These are phyloP conservation scores for Vinca minor DNA, from an alignment of 257 asterid species.

Conservation along the genomic window DNA sequence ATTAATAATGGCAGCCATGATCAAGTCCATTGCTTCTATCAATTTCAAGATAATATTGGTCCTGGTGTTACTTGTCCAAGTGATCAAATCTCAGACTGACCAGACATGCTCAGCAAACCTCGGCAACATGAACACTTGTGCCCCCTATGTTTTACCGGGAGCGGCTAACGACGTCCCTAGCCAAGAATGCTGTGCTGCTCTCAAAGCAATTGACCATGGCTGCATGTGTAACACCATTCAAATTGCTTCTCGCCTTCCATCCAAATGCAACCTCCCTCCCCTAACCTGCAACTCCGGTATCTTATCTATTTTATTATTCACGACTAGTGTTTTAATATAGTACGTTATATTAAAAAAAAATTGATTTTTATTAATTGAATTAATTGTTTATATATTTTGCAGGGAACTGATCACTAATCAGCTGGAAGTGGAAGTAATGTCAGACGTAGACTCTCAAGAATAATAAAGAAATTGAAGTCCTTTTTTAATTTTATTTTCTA, in stretches of 20 bases:
- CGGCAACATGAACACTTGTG: conserved; percentile 16
- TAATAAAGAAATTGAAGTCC: not conserved
- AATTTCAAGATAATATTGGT: conserved; percentile 1
- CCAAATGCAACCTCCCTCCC: conserved; percentile 52
- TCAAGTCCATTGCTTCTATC: conserved; percentile 13
- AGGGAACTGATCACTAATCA: conserved; percentile 25
- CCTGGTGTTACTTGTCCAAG: conserved; percentile 11
- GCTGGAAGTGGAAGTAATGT: conserved; percentile 11
- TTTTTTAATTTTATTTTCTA: not conserved
- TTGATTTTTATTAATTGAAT: not conserved
- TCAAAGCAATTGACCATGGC: conserved; percentile 22
- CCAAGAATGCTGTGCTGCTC: conserved; percentile 27
- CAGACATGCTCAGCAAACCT: conserved; percentile 36
- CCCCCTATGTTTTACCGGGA: conserved; percentile 24
- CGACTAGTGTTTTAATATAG: too few species aligned
- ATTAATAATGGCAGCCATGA: conserved; percentile 20
- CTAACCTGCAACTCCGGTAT: conserved; percentile 10
- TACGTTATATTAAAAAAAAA: too few species aligned
- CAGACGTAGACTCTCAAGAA: not conserved
- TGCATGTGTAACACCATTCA: conserved; percentile 39
- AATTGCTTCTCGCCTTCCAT: conserved; percentile 38
- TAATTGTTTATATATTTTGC: conserved; percentile 5
- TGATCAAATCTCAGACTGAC: conserved; percentile 19
- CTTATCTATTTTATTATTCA: too few species aligned
- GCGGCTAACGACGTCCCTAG: conserved; percentile 11